These are phyloP conservation scores for Gnomoniopsis sp. DNA, from an alignment of 2,329 filamentous ascomycete species.

Conservation along the genomic window DNA sequence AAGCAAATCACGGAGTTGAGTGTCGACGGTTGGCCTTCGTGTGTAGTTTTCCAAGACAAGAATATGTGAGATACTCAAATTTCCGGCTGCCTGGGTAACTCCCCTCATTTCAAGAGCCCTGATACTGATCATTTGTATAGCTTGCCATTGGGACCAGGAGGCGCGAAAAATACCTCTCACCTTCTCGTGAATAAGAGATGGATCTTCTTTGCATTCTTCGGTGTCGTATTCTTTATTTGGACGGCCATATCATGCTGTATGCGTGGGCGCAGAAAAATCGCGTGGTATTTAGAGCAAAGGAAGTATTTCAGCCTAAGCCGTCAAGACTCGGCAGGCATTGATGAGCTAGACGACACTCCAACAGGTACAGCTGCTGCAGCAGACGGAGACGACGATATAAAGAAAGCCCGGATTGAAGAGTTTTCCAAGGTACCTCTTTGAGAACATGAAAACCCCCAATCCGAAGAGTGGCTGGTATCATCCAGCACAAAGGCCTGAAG, in stretches of 20 bases:
- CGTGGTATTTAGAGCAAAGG: not conserved
- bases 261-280: not conserved
- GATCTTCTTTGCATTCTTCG: not conserved
- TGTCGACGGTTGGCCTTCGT: slow-evolving; percentile 42
- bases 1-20: slow-evolving; percentile 39
- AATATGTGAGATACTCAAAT: not conserved
- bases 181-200: not conserved
- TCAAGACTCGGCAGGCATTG: not conserved
- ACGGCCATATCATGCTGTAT: not conserved
- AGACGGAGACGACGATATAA: not conserved
- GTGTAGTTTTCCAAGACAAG: slow-evolving; percentile 37
- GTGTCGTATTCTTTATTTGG: not conserved
- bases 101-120: not conserved
- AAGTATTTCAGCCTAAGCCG: not conserved
- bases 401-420: not conserved
- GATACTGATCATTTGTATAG: not conserved
- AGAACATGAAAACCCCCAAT: too few species aligned
- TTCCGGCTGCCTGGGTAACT: not conserved
- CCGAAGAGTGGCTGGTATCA: too few species aligned
- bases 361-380: not conserved
- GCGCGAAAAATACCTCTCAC: not conserved
- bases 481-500: too few species aligned
- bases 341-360: not conserved
- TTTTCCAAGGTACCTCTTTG: not conserved
- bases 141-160: not conserved